Evolutionary conservation across 23 red algal species (phyloP).

Genomic region (Agarophyton chilense): DNA sequence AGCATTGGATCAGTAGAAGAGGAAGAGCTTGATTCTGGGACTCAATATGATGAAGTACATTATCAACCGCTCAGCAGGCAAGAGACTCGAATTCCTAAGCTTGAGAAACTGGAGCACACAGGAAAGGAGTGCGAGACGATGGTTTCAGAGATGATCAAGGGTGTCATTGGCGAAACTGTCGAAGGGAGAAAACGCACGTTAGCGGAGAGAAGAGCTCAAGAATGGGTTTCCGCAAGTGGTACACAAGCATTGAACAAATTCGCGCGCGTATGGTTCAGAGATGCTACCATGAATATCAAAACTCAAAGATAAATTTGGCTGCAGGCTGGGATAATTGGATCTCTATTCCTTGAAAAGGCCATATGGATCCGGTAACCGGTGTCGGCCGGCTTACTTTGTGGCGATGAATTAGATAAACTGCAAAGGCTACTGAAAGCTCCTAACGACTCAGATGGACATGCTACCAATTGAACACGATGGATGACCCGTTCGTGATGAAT

Average conservation of each 20-base stretch:
- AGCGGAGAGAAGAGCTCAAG: constrained; percentile 22
- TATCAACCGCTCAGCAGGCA: neutral
- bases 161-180: constrained; percentile 29
- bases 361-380: too few species aligned
- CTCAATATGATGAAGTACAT: neutral
- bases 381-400: too few species aligned
- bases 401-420: too few species aligned
- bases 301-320: neutral
- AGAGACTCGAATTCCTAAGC: neutral
- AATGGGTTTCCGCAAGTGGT: constrained; percentile 32
- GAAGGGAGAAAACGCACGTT: constrained; percentile 39
- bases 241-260: constrained; percentile 25
- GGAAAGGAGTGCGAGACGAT: constrained; percentile 8
- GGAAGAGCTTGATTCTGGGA: neutral
- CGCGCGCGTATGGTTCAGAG: constrained; percentile 38
- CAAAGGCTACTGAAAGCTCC: too few species aligned
- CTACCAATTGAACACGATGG: too few species aligned
- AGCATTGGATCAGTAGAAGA: neutral
- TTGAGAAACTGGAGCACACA: neutral
- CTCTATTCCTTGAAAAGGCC: too few species aligned
- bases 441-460: too few species aligned
- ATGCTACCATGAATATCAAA: neutral
- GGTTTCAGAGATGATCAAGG: constrained; percentile 44
- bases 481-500: too few species aligned
- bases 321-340: neutral